phyloP scores from a whole-genome alignment of 176 grass and related monocot species.

The Cenchrus americanus region DNA sequence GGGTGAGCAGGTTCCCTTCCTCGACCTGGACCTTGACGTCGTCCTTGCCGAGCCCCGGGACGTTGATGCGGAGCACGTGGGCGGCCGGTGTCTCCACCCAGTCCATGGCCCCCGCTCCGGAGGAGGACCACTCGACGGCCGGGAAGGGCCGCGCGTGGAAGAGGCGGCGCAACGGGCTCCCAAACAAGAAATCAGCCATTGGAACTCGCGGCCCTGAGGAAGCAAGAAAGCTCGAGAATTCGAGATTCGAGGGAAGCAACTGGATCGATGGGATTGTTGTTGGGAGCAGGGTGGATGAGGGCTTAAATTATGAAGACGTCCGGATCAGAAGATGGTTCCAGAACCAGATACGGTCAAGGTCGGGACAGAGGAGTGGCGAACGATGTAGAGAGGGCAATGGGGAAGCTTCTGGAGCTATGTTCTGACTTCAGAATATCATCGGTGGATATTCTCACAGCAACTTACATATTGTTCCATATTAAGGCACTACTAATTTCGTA shows the following conservation, averaged over 20 bases:
- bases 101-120: constrained; percentile 59
- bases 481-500: no score
- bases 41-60: constrained; percentile 74
- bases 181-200: constrained; percentile 70
- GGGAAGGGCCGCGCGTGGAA: constrained; percentile 53
- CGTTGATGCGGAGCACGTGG: constrained; percentile 70
- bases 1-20: constrained; percentile 76
- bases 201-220: neutral
- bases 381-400: neutral
- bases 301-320: neutral
- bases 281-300: neutral
- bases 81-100: constrained; percentile 85
- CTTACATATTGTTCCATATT: no score
- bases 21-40: constrained; percentile 81
- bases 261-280: neutral
- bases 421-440: no score
- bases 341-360: neutral
- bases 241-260: neutral
- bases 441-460: no score
- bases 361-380: neutral
- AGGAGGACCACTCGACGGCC: constrained; percentile 41
- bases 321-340: constrained; percentile 34
- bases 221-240: neutral
- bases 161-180: constrained; percentile 61
- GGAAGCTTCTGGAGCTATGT: no score